Evolutionary conservation across 306 rosid species (phyloP).

Genomic region (Medicago truncatula): MtrunA17r5.0-ANR NC_053047.1:10052501-10053000

Average conservation of each 20-base stretch:
- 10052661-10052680: slow-evolving; percentile 64
- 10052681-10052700: slow-evolving; percentile 48
- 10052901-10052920: slow-evolving; percentile 43
- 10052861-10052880: slow-evolving; percentile 49
- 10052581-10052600: slow-evolving; percentile 39
- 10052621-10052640: slow-evolving; percentile 59
- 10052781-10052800: slow-evolving; percentile 52
- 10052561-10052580: slow-evolving; percentile 46
- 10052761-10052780: slow-evolving; percentile 52
- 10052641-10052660: slow-evolving; percentile 49
- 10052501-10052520: slow-evolving; percentile 46
- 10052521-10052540: slow-evolving; percentile 51
- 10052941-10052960: slow-evolving; percentile 47
- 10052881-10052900: slow-evolving; percentile 48
- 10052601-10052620: slow-evolving; percentile 61
- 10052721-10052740: slow-evolving; percentile 66
- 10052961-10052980: slow-evolving; percentile 54
- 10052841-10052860: slow-evolving; percentile 66
- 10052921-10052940: slow-evolving; percentile 36
- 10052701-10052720: slow-evolving; percentile 56
- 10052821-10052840: slow-evolving; percentile 57
- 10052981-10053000: slow-evolving; percentile 59
- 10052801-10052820: slow-evolving; percentile 47
- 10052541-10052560: slow-evolving; percentile 45
- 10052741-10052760: slow-evolving; percentile 41